These are phyloP conservation scores for Hypsizygus ulmarius DNA, from an alignment of 1,284 basidiomycete genomes.

Conservation along the genomic window DNA sequence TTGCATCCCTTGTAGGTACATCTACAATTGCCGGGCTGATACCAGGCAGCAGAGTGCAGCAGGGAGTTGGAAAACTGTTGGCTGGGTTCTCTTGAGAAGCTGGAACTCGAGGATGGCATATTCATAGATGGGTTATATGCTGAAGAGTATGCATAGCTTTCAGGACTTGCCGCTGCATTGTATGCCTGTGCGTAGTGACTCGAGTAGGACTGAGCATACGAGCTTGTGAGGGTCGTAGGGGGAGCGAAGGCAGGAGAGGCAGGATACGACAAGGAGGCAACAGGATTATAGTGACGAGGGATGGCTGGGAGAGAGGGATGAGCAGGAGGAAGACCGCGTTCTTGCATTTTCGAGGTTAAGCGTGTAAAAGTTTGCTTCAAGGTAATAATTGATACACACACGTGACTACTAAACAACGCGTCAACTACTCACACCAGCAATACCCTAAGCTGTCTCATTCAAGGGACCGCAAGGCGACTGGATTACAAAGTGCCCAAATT, in stretches of 20 bases:
- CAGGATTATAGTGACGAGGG: neutral
- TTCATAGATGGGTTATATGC: neutral
- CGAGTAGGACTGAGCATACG: constrained; percentile 8
- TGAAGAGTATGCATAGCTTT: constrained; percentile 43
- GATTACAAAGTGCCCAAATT: constrained; percentile 13
- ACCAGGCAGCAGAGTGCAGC: constrained; percentile 43
- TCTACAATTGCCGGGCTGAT: constrained; percentile 55
- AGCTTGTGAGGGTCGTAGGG: constrained; percentile 2
- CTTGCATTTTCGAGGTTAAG: neutral
- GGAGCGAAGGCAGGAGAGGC: too few relatives aligned
- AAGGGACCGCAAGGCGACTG: constrained; percentile 11
- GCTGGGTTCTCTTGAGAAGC: neutral
- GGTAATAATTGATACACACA: constrained; percentile 15
- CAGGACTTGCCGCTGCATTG: constrained; percentile 31
- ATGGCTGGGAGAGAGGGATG: constrained; percentile 8
- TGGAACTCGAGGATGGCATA: neutral
- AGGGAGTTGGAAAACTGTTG: constrained; percentile 46
- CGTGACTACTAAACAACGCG: constrained; percentile 22
- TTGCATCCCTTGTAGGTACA: constrained; percentile 70
- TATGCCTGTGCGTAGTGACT: constrained; percentile 23
- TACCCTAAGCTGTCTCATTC: constrained; percentile 13
- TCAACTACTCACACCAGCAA: constrained; percentile 15
- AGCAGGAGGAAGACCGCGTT: constrained; percentile 3
- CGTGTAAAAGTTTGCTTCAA: neutral
- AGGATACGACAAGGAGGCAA: neutral